phyloP scores from a whole-genome alignment of 345 rosid genomes.

The Salix dunnii region DNA sequence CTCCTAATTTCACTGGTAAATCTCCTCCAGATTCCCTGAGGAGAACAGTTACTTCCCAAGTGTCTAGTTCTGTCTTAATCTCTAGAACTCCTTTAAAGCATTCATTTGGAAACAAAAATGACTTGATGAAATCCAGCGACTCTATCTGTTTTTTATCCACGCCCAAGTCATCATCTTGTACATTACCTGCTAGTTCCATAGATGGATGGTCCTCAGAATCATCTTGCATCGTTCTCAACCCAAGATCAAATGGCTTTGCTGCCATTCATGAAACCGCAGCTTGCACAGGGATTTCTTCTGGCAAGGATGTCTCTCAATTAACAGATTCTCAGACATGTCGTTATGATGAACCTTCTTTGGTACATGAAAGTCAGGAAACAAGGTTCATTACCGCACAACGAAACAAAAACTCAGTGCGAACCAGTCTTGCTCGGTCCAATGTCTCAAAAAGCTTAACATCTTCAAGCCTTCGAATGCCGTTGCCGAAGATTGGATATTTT shows the following conservation, averaged over 20 bases:
- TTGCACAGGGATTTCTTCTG: slow-evolving; percentile 4
- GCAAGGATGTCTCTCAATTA: slow-evolving; percentile 11
- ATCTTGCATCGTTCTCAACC: slow-evolving; percentile 9
- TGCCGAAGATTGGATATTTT: slow-evolving; percentile 49
- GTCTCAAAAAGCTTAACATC: slow-evolving; percentile 18
- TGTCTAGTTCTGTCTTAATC: slow-evolving; percentile 17
- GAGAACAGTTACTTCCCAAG: slow-evolving; percentile 14
- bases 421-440: slow-evolving; percentile 1
- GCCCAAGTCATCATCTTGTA: slow-evolving; percentile 15
- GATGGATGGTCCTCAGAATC: slow-evolving; percentile 25
- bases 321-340: slow-evolving; percentile 4
- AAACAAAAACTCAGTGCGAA: neutral
- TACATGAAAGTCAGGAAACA: slow-evolving; percentile 13
- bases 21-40: slow-evolving; percentile 20
- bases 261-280: neutral
- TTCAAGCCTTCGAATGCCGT: slow-evolving; percentile 45
- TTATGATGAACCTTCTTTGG: neutral
- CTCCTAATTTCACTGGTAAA: slow-evolving; percentile 12
- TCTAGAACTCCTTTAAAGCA: slow-evolving; percentile 21
- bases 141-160: slow-evolving; percentile 11
- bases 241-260: slow-evolving; percentile 3
- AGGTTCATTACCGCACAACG: neutral
- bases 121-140: slow-evolving; percentile 14
- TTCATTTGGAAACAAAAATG: slow-evolving; percentile 9
- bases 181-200: slow-evolving; percentile 24